Evolutionary conservation across 139 green algal genomes (phyloP), one percentile per base, ranked within the genome.

Genomic region (Pycnococcus provasolii): DNA sequence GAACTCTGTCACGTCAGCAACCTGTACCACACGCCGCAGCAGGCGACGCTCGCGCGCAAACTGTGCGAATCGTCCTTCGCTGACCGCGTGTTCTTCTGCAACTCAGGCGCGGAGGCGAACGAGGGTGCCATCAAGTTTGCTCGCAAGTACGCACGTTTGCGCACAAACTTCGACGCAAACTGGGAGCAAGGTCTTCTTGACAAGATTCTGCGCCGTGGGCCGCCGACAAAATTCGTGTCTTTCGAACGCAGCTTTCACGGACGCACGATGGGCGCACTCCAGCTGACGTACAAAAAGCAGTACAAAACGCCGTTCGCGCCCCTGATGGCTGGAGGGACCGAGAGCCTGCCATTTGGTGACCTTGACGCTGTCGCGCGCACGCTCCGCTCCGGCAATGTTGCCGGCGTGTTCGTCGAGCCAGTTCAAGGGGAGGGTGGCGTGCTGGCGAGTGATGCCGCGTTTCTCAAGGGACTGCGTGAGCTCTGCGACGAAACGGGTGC

Each of bases 81-180:
- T 1, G 90, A 98, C 79, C 88, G 89, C 64, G 87, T 83, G 0
- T 99, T 99, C 70, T 98, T 94, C 78, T 90, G 84, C 80, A 99
- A 99, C 84, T 85, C 80, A 8, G 94, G 94, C 62, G 96, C 94
- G 0, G 94, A 99, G 73, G 94, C 94, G 40, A 98, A 98, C 70
- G 94, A 99, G 79, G 94, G 79, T 2, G 94, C 90, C 45, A 95
- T 99, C 77, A 99, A 99, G 75, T 99, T 99, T 81, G 85, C 90
- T 0, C 83, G 94, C 74, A 98, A 98, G 79, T 93, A 78, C 60
- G 88, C 88, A 1, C 83, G 84, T 11, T 26, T 26, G 26, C 26
- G 26, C 26, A 26, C 26, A 26, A 26, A 26, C 26, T 26, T 26
- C 26, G 26, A 26, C 26, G 26, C 26, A 26, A 26, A 26, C 26